Evolutionary conservation across 2,329 filamentous ascomycete species (phyloP).

Genomic region (Diplodia intermedia): DNA sequence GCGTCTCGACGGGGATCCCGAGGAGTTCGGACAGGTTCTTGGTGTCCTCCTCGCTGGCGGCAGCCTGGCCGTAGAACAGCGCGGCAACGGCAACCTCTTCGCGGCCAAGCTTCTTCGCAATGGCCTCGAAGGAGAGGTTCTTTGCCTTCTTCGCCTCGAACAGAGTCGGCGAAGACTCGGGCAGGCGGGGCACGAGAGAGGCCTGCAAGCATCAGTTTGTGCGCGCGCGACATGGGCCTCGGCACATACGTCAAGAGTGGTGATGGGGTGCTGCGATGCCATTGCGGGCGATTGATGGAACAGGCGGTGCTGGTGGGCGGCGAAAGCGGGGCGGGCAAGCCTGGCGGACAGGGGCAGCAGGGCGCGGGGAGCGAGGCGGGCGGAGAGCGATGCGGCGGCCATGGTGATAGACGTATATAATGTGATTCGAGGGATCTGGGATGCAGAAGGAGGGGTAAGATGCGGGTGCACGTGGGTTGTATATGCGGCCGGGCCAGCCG

Average conservation of each 20-base stretch:
- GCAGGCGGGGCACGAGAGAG: conserved; percentile 72
- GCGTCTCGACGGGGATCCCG: conserved; percentile 61
- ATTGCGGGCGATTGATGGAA: conserved; percentile 44
- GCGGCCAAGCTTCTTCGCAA: conserved; percentile 75
- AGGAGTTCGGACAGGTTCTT: conserved; percentile 71
- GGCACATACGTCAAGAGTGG: conserved; percentile 46
- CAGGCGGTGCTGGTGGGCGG: conserved; percentile 37
- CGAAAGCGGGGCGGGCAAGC: conserved; percentile 38
- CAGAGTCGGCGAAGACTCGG: conserved; percentile 72
- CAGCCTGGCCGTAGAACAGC: conserved; percentile 87
- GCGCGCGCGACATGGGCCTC: neutral
- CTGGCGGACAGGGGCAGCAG: conserved; percentile 39
- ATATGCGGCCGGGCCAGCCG: neutral
- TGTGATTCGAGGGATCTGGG: neutral
- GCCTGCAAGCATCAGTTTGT: conserved; percentile 54
- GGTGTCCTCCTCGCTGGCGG: conserved; percentile 73
- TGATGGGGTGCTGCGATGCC: conserved; percentile 45
- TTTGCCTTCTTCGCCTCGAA: conserved; percentile 81
- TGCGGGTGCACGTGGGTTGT: neutral
- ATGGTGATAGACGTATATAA: conserved; percentile 21
- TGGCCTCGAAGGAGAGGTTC: conserved; percentile 78
- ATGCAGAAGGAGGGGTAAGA: conserved; percentile 19
- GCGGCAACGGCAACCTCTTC: conserved; percentile 86
- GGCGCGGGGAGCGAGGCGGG: conserved; percentile 43
- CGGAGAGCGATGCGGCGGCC: conserved; percentile 37